Evolutionary conservation across 768 basidiomycete species (phyloP).

Genomic region (Boletus speciosus): DNA sequence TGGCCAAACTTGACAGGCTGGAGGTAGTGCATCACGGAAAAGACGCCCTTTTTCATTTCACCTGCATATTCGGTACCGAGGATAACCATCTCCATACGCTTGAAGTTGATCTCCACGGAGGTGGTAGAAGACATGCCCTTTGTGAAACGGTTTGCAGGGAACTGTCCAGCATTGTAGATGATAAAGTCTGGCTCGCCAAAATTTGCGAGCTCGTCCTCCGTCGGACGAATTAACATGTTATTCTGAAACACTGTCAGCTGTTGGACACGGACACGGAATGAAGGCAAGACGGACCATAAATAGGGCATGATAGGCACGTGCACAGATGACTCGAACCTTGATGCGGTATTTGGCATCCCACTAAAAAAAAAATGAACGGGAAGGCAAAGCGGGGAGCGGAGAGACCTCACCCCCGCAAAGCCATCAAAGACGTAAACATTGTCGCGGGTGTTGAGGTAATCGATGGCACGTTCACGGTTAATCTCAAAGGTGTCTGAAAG

Average conservation of each 20-base stretch:
- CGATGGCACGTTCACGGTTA: conserved; percentile 97
- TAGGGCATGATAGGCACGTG: conserved; percentile 95
- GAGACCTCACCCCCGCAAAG: conserved; percentile 69
- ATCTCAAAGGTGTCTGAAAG: conserved; percentile 94
- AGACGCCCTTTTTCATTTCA: conserved; percentile 99
- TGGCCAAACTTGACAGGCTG: conserved; percentile 99
- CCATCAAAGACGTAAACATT: conserved; percentile 99
- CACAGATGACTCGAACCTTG: conserved; percentile 99
- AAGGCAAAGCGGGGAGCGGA: not conserved
- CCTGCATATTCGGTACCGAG: conserved; percentile 97
- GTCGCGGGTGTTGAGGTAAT: conserved; percentile 97
- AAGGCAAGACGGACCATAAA: conserved; percentile 74
- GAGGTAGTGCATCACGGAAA: conserved; percentile 99
- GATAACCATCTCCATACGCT: conserved; percentile 99
- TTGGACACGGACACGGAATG: conserved; percentile 3
- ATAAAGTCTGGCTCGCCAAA: conserved; percentile 99
- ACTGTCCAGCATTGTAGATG: conserved; percentile 99
- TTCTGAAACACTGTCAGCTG: conserved; percentile 47
- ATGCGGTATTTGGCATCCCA: conserved; percentile 99
- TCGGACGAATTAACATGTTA: conserved; percentile 99
- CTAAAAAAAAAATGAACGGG: conserved; percentile 33
- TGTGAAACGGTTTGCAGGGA: conserved; percentile 99
- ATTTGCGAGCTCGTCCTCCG: conserved; percentile 85
- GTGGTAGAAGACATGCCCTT: conserved; percentile 99
- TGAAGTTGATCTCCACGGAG: conserved; percentile 99